Conservation (phyloP, 345 rosid genomes). For the Eucalyptus polybractea region DNA sequence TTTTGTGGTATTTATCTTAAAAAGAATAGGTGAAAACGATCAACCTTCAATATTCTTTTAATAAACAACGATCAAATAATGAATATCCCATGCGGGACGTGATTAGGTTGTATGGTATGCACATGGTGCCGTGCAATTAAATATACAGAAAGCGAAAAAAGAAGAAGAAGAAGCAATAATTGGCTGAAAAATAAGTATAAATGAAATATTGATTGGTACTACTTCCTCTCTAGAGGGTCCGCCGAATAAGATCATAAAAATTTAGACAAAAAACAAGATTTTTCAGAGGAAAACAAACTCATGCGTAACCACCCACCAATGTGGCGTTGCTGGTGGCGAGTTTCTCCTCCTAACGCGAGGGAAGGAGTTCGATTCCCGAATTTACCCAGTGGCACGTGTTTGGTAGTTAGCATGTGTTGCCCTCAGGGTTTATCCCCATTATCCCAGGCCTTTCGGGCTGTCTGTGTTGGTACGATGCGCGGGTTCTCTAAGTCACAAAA, state of each 20-base stretch:
- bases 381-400: rapidly evolving
- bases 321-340: too few species aligned
- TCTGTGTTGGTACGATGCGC: too few species aligned
- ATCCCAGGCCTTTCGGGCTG: rapidly evolving
- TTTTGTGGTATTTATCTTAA: neutral
- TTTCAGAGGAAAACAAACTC: neutral
- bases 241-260: neutral
- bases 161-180: neutral
- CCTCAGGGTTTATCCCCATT: rapidly evolving
- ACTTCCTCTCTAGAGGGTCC: neutral
- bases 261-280: neutral
- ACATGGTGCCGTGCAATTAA: neutral
- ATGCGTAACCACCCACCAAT: neutral
- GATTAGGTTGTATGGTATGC: neutral
- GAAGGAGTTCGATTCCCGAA: too few species aligned
- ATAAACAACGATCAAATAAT: neutral
- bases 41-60: neutral
- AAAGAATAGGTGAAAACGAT: neutral
- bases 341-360: too few species aligned
- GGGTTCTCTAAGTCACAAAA: rapidly evolving
- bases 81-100: neutral
- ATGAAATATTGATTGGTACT: neutral
- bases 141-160: neutral
- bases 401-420: rapidly evolving
- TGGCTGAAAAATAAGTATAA: neutral